These are phyloP conservation scores for Penicillium chermesinum DNA, from an alignment of 495 filamentous ascomycete species.

Conservation along the genomic window DNA sequence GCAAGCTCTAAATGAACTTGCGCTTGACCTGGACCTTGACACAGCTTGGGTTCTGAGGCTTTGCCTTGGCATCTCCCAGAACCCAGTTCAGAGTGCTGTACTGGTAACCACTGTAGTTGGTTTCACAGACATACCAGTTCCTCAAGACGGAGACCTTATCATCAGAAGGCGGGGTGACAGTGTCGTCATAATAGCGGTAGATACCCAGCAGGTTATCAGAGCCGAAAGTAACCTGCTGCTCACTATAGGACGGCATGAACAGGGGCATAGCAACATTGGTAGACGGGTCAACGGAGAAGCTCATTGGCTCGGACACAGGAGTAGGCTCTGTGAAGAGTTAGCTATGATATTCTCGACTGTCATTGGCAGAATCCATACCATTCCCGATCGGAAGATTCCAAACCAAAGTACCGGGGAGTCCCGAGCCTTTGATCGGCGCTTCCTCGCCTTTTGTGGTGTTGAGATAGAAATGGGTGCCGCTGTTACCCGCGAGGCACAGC, in stretches of 20 bases:
- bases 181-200: constrained; percentile 42
- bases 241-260: constrained; percentile 30
- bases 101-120: constrained; percentile 44
- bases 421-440: constrained; percentile 4
- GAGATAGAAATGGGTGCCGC: constrained; percentile 39
- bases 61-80: constrained; percentile 22
- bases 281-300: constrained; percentile 32
- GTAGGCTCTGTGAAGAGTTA: constrained; percentile 4
- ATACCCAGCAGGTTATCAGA: constrained; percentile 35
- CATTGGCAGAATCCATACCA: not conserved
- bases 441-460: constrained; percentile 25
- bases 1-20: constrained; percentile 6
- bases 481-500: constrained; percentile 38
- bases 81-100: constrained; percentile 50
- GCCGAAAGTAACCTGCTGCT: constrained; percentile 41
- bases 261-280: constrained; percentile 50
- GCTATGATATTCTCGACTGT: not conserved
- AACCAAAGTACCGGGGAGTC: constrained; percentile 3
- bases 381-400: constrained; percentile 8
- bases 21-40: constrained; percentile 40
- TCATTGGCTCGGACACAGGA: constrained; percentile 32
- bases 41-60: constrained; percentile 55
- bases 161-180: constrained; percentile 15
- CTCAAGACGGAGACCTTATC: constrained; percentile 23
- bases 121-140: constrained; percentile 49